A percentile compares a stretch with the other conserved stretches of the same genome.
phyloP scores from a whole-genome alignment of 169 alveolate species.

The Eimeria sp. region DNA sequence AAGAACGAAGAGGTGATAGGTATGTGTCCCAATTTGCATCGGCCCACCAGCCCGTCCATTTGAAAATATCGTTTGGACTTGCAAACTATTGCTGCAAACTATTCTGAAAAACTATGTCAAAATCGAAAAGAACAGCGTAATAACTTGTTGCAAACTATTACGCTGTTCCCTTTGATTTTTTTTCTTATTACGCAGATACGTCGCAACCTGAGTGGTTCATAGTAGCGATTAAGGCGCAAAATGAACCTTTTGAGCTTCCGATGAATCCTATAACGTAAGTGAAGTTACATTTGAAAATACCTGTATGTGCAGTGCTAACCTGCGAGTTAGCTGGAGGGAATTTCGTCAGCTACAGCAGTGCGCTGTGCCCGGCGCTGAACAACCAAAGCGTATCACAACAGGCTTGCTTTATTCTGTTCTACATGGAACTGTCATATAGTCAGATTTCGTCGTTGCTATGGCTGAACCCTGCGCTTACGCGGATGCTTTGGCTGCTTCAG shows the following conservation, averaged over 20 bases:
- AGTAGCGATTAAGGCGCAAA: slow-evolving; percentile 93
- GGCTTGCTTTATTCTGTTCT: neutral
- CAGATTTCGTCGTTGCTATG: neutral
- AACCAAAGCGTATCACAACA: neutral
- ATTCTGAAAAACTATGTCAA: no score
- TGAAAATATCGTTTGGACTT: neutral
- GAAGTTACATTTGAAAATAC: neutral
- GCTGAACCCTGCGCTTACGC: neutral
- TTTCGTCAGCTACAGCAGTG: neutral
- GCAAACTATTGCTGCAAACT: neutral
- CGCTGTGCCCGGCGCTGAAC: neutral
- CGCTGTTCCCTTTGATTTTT: neutral
- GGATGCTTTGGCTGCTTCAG: slow-evolving; percentile 42
- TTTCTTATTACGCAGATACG: slow-evolving; percentile 45
- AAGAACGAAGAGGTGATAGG: slow-evolving; percentile 63
- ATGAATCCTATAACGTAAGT: slow-evolving; percentile 98
- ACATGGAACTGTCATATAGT: neutral
- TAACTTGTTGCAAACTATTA: neutral
- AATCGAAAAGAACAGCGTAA: no score
- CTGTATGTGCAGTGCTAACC: neutral
- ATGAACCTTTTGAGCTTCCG: slow-evolving; percentile 95
- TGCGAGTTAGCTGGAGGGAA: neutral
- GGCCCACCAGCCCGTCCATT: neutral
- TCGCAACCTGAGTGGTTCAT: slow-evolving; percentile 95
- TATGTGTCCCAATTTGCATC: neutral